Percentiles rank a stretch among this genome's conserved stretches.
phyloP scores from a whole-genome alignment of 2,329 filamentous ascomycete genomes.

The Pseudogymnoascus sp. region DNA sequence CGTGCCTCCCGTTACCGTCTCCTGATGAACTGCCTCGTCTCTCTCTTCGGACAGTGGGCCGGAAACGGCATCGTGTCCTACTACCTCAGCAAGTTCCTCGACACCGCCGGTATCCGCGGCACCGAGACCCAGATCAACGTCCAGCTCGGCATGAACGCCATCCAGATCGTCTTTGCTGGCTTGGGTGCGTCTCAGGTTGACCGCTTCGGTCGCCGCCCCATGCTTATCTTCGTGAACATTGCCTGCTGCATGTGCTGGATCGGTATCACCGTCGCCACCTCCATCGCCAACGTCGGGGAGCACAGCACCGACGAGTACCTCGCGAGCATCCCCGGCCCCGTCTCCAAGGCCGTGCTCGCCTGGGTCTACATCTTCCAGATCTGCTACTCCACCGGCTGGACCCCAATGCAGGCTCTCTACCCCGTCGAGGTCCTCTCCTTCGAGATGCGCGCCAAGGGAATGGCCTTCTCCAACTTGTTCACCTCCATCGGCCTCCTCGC shows the following conservation, averaged over 20 bases:
- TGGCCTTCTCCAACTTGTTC: conserved; percentile 42
- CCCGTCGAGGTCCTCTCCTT: conserved; percentile 47
- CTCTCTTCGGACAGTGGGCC: conserved; percentile 4
- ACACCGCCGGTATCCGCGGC: conserved; percentile 39
- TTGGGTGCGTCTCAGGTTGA: conserved; percentile 50
- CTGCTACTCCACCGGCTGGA: conserved; percentile 42
- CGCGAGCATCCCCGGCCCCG: conserved; percentile 13
- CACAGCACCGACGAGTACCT: not conserved
- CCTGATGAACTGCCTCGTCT: not conserved
- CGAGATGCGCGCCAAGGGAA: conserved; percentile 49
- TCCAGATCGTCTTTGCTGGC: conserved; percentile 48
- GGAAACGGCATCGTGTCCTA: conserved; percentile 10
- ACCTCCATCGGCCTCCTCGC: conserved; percentile 39
- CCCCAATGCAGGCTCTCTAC: conserved; percentile 41
- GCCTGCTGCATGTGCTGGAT: conserved; percentile 44
- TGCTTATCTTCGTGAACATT: conserved; percentile 43
- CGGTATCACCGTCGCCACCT: conserved; percentile 42
- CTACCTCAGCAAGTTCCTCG: conserved; percentile 31
- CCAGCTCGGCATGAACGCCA: conserved; percentile 45
- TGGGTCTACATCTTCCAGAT: conserved; percentile 49
- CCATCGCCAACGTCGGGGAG: not conserved
- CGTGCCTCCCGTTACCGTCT: conserved; percentile 6
- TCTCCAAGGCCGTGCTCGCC: conserved; percentile 40
- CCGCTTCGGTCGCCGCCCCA: conserved; percentile 47
- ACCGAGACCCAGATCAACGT: conserved; percentile 39